Evolutionary conservation across 2,329 filamentous ascomycete genomes (phyloP), one percentile per base, ranked within the genome.

Genomic region (Tolypocladium capitatum): DNA sequence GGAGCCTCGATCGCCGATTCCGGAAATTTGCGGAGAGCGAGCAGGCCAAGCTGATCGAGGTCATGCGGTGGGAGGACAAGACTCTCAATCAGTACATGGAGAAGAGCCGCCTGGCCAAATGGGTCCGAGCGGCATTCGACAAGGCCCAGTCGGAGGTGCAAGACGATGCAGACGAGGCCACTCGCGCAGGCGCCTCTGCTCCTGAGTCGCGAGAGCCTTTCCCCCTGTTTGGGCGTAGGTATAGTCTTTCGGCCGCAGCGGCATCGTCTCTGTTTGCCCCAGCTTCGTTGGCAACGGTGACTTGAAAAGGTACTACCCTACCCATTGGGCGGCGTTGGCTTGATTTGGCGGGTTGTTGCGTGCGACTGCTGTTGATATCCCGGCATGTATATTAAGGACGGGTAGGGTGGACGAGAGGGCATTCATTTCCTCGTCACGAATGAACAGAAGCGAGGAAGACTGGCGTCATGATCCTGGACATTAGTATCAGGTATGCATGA

Each of bases 1-100:
- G 83, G 28, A 70, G 75, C 33, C 70, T 85, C 1, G 79, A 81
- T 53, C 69, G 78, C 49, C 73, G 80, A 46, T 79, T 81, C 66
- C 65, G 68, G 59, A 64, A 70, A 40, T 73, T 81, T 57, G 77
- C 83, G 49, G 75, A 81, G 38, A 75, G 78, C 40, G 75, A 85
- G 56, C 75, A 80, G 49, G 72, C 79, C 49, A 81, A 80, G 49
- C 75, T 94, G 49, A 67, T 83, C 28, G 76, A 81, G 27, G 86
- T 87, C 49, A 84, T 92, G 68, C 71, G 77, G 49, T 73, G 74
- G 49, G 89, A 95, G 65, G 84, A 91, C 58, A 73, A 75, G 51
- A 60, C 76, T 11, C 70, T 96, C 35, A 68, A 72, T 46, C 72
- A 74, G 45, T 80, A 80, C 59, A 71, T 92, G 20, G 76, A 84